phyloP scores from a whole-genome alignment of 108 stramenopile species.

The Cyclotella sp. region DNA sequence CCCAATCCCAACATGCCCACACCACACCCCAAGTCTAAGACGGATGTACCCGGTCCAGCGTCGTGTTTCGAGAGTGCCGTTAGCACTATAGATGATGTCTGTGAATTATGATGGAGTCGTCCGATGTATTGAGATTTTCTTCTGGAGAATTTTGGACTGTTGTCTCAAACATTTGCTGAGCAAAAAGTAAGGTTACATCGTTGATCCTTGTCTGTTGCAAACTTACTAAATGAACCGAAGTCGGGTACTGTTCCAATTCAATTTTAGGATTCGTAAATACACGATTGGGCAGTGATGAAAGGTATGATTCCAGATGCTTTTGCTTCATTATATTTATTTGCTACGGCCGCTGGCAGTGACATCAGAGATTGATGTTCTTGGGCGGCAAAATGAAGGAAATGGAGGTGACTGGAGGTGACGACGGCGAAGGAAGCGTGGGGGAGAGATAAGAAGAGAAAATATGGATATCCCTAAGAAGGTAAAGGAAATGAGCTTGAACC shows the following conservation, averaged over 20 bases:
- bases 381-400: too few species aligned
- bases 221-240: conserved; percentile 70
- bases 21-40: conserved; percentile 94
- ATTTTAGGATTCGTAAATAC: conserved; percentile 67
- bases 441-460: too few species aligned
- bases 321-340: conserved; percentile 77
- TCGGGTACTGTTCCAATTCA: conserved; percentile 91
- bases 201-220: background rate
- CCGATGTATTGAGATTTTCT: background rate
- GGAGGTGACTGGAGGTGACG: background rate
- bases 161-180: background rate
- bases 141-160: background rate
- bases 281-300: conserved; percentile 75
- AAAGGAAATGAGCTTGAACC: too few species aligned
- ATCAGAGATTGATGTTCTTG: too few species aligned
- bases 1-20: conserved; percentile 92
- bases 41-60: conserved; percentile 63
- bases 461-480: too few species aligned
- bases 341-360: too few species aligned
- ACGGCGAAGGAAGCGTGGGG: too few species aligned
- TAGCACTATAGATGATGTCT: conserved; percentile 76
- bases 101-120: background rate
- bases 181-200: too few species aligned
- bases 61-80: conserved; percentile 72
- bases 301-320: conserved; percentile 92